These are phyloP conservation scores for Lentinula guzmanii DNA, from an alignment of 768 basidiomycete species.

Conservation along the genomic window DNA sequence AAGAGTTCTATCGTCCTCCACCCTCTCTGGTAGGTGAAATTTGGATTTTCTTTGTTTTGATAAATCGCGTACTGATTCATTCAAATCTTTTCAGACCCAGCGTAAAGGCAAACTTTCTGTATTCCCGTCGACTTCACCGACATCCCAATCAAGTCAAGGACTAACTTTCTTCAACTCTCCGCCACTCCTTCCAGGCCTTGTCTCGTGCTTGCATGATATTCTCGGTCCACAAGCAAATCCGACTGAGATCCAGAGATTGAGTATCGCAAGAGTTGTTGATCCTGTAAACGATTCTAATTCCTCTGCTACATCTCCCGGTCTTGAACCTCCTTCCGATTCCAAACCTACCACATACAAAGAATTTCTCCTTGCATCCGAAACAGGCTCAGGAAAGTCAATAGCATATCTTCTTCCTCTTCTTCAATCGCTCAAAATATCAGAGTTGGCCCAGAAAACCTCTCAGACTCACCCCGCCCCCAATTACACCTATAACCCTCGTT, in stretches of 20 bases:
- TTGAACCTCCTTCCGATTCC: constrained; percentile 12
- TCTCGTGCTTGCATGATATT: constrained; percentile 48
- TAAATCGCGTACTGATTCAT: no score
- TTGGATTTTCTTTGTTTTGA: neutral
- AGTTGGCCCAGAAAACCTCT: constrained; percentile 23
- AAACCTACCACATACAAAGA: constrained; percentile 21
- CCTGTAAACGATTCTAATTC: constrained; percentile 21
- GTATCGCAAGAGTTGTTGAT: constrained; percentile 50
- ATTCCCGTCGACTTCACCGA: neutral
- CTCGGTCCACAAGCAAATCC: constrained; percentile 55
- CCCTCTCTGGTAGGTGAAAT: neutral
- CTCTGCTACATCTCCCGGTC: neutral
- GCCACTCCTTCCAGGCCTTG: constrained; percentile 60
- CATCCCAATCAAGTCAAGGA: neutral
- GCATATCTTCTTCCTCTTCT: constrained; percentile 85
- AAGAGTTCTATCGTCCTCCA: neutral
- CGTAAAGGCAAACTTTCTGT: neutral
- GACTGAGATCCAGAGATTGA: constrained; percentile 75
- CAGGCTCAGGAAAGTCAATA: constrained; percentile 88
- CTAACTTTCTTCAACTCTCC: constrained; percentile 52
- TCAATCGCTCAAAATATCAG: constrained; percentile 67
- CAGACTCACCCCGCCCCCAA: constrained; percentile 5
- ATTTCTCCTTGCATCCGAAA: constrained; percentile 80
- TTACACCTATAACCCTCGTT: constrained; percentile 58
- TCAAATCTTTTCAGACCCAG: neutral